phyloP scores from a whole-genome alignment of 2,329 filamentous ascomycete species.

The Aspergillus sp. region DNA sequence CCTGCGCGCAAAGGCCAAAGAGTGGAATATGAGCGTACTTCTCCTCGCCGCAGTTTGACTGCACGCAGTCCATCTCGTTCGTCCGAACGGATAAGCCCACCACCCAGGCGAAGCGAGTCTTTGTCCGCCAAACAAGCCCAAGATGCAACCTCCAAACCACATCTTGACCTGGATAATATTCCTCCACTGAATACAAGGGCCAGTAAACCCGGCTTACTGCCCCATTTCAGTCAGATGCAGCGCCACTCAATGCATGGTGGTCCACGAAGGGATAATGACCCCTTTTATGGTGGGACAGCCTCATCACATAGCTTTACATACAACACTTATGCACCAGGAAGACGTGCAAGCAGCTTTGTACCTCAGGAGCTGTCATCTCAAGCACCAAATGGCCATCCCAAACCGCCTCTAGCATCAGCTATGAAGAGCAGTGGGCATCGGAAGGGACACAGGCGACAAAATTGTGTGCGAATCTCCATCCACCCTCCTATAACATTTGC shows the following conservation, averaged over 20 bases:
- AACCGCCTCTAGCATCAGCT: conserved; percentile 29
- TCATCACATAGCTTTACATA: conserved; percentile 19
- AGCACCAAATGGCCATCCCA: conserved; percentile 21
- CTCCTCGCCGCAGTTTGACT: conserved; percentile 37
- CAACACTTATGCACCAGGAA: conserved; percentile 20
- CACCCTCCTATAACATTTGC: conserved; percentile 37
- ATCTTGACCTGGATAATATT: conserved; percentile 16
- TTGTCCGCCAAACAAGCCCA: conserved; percentile 23
- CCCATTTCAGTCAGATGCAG: conserved; percentile 27
- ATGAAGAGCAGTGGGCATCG: conserved; percentile 34
- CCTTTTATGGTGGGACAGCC: conserved; percentile 25
- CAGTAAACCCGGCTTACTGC: conserved; percentile 15
- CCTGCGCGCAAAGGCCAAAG: conserved; percentile 23
- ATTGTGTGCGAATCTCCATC: conserved; percentile 45
- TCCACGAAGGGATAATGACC: conserved; percentile 25
- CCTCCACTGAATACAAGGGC: conserved; percentile 13
- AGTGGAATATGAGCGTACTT: conserved; percentile 21
- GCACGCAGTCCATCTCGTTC: conserved; percentile 28
- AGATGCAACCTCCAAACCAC: conserved; percentile 16
- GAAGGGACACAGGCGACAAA: conserved; percentile 43
- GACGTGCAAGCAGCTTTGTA: conserved; percentile 12
- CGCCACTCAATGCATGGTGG: conserved; percentile 22
- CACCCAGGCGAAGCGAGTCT: conserved; percentile 33
- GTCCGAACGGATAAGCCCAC: conserved; percentile 23
- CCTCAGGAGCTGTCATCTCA: conserved; percentile 24